Base-by-base conservation (phyloP, 371 early-diverging fungal species). In the Syncephalis plumigaleata region DNA sequence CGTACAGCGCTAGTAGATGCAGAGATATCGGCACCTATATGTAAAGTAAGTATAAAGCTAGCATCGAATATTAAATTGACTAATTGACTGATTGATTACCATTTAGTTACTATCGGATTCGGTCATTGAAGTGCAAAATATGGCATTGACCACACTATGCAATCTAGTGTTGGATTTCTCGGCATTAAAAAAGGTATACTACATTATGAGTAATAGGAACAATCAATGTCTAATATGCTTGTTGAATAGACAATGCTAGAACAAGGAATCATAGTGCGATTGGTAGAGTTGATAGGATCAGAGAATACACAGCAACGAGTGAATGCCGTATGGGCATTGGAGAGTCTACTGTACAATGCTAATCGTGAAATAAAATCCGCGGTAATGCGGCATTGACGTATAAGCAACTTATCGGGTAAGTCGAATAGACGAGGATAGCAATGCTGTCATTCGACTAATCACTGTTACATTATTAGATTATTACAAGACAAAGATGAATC, bases 81-180 rank as follows among this genome's bases (percentile, higher is more conserved):
- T 16, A 37, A 26, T 17, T 15, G 22, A 22, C 22, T 20, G 49
- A 23, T 21, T 20, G 37, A 37, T 31, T 21, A 20, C 17, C 1
- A 15, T 31, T 42, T 47, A 77, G 68, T 59, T 88, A 1, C 57
- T 91, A 9, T 58, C 65, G 5, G 89, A 88, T 60, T 65, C 67
- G 22, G 69, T 71, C 20, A 53, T 60, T 5, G 66, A 72, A 3
- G 84, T 88, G 0, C 78, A 79, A 46, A 73, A 72, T 25, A 73
- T 75, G 16, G 88, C 88, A 1, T 77, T 75, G 26, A 87, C 85
- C 1, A 81, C 86, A 0, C 53, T 91, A 9, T 87, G 91, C 60
- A 91, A 91, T 50, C 66, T 91, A 38, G 84, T 85, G 0, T 61
- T 91, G 15, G 87, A 87, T 42, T 86, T 91, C 48, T 80, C 82